Evolutionary conservation across 495 filamentous ascomycete genomes (phyloP).

Genomic region (Tuber indicum): DNA sequence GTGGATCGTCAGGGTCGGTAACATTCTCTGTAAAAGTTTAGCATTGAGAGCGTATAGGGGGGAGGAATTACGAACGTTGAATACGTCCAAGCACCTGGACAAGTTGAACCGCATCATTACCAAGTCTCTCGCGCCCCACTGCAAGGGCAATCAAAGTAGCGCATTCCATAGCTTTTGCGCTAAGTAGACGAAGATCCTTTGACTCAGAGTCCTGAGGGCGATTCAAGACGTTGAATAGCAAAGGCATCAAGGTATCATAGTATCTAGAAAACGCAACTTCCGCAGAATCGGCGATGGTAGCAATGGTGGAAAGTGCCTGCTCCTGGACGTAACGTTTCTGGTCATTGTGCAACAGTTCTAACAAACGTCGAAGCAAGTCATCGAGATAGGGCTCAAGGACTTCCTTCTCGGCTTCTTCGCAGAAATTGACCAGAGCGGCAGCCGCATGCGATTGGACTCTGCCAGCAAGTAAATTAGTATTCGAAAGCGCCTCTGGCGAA

Average conservation of each 20-base stretch:
- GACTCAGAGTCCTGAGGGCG: conserved; percentile 65
- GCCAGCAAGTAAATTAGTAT: conserved; percentile 17
- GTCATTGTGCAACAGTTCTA: conserved; percentile 70
- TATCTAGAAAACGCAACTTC: conserved; percentile 94
- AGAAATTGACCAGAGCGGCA: conserved; percentile 97
- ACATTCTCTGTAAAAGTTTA: conserved; percentile 53
- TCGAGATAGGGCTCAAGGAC: conserved; percentile 92
- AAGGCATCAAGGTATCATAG: conserved; percentile 89
- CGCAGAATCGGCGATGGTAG: conserved; percentile 95
- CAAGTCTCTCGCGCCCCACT: conserved; percentile 88
- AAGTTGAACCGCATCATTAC: conserved; percentile 72
- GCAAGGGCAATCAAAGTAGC: conserved; percentile 94
- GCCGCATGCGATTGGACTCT: conserved; percentile 94
- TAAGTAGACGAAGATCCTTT: conserved; percentile 83
- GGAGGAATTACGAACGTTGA: conserved; percentile 50
- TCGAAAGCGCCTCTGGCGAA: not conserved
- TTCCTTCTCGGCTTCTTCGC: conserved; percentile 92
- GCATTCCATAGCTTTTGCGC: conserved; percentile 99
- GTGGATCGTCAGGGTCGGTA: conserved; percentile 87
- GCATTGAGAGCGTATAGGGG: not conserved
- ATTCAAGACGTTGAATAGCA: conserved; percentile 76
- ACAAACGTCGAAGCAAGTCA: conserved; percentile 70
- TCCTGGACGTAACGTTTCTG: conserved; percentile 95
- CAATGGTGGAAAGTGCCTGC: conserved; percentile 95
- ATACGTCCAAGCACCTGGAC: conserved; percentile 81